Evolutionary conservation across 768 basidiomycete genomes (phyloP).

Genomic region (Hericium rajendrae): DNA sequence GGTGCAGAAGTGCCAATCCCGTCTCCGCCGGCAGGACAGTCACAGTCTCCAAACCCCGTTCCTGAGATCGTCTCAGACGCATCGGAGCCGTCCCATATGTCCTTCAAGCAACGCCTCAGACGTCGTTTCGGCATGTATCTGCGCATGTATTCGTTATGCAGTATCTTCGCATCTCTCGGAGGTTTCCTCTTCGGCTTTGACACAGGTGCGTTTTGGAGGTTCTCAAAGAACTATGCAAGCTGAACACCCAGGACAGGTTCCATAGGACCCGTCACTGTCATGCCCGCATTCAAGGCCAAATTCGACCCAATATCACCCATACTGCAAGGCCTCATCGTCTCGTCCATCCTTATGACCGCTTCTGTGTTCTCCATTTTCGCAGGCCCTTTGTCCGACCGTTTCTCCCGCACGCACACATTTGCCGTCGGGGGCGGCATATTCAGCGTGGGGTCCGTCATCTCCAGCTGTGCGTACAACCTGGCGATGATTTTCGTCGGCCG

Average conservation of each 20-base stretch:
- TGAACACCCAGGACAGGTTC: conserved; percentile 8
- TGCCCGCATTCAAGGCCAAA: conserved; percentile 32
- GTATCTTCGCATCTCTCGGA: conserved; percentile 13
- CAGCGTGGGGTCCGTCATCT: conserved; percentile 31
- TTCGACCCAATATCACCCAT: conserved; percentile 29
- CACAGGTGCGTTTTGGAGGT: conserved; percentile 16
- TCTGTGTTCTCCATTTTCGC: conserved; percentile 29
- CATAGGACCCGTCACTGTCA: conserved; percentile 37
- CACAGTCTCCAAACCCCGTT: background rate
- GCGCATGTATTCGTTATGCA: background rate
- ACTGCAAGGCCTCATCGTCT: conserved; percentile 34
- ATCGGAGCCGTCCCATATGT: background rate
- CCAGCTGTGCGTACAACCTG: conserved; percentile 26
- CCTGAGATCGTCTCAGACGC: background rate
- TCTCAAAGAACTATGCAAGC: background rate
- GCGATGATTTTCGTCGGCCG: conserved; percentile 33
- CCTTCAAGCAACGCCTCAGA: background rate
- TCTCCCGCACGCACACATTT: conserved; percentile 38
- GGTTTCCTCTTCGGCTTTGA: conserved; percentile 28
- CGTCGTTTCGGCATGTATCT: background rate
- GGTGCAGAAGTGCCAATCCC: background rate
- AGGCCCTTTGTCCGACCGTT: conserved; percentile 34
- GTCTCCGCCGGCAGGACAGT: background rate
- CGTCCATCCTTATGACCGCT: conserved; percentile 33
- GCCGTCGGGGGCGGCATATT: conserved; percentile 33